These are phyloP conservation scores for Corrigiola litoralis DNA, from an alignment of 179 eudicot genomes.

Conservation along the genomic window DNA sequence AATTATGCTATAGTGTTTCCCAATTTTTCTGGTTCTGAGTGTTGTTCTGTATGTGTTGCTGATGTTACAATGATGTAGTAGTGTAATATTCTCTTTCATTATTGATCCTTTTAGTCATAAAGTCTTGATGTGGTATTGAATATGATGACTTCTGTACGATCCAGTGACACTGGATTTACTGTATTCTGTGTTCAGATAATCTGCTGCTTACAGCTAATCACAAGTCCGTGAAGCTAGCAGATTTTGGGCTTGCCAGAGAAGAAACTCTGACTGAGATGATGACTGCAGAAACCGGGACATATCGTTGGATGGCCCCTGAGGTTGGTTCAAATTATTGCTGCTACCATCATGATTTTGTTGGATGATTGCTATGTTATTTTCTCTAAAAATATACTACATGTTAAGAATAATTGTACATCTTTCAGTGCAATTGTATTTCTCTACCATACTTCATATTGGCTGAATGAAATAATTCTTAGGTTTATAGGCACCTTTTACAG, in stretches of 20 bases:
- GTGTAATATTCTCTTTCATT: background rate
- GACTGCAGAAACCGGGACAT: slow-evolving; percentile 99
- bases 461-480: background rate
- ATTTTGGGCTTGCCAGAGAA: slow-evolving; percentile 98
- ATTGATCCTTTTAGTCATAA: background rate
- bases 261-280: slow-evolving; percentile 98
- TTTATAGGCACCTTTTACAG: background rate
- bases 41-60: background rate
- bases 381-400: background rate
- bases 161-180: slow-evolving; percentile 9
- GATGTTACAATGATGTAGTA: background rate
- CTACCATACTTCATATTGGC: background rate
- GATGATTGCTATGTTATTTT: background rate
- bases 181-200: slow-evolving; percentile 63
- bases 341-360: background rate
- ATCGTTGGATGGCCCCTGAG: slow-evolving; percentile 99
- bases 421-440: background rate
- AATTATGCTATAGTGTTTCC: background rate
- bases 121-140: background rate
- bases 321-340: slow-evolving; percentile 36
- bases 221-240: slow-evolving; percentile 89
- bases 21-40: background rate
- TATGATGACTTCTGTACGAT: background rate
- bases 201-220: slow-evolving; percentile 90
- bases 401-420: background rate